Conservation (phyloP, 1,139 yeast species). For the Saccharomyces hybrid region DNA sequence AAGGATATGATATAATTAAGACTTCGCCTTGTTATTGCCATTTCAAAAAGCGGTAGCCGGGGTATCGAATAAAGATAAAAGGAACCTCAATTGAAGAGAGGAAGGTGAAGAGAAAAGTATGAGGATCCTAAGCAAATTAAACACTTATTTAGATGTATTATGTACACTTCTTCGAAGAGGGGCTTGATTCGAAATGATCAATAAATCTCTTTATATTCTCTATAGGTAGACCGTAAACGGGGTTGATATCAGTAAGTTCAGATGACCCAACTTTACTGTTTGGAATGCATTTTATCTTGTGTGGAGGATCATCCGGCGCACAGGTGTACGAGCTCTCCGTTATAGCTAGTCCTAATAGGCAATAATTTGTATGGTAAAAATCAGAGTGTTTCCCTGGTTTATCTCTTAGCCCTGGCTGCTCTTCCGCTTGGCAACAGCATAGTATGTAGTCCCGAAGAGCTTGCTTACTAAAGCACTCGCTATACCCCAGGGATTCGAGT, state of each 20-base stretch:
- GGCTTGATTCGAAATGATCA: slow-evolving; percentile 19
- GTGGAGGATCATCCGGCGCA: slow-evolving; percentile 25
- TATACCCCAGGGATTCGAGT: slow-evolving; percentile 32
- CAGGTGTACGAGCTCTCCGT: slow-evolving; percentile 42
- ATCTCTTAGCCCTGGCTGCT: slow-evolving; percentile 71
- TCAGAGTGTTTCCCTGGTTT: slow-evolving; percentile 82
- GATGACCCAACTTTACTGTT: slow-evolving; percentile 10
- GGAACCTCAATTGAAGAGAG: background rate
- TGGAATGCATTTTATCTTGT: slow-evolving; percentile 10
- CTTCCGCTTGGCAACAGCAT: slow-evolving; percentile 61
- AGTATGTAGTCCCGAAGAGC: slow-evolving; percentile 61
- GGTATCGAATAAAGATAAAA: background rate
- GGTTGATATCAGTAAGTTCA: slow-evolving; percentile 41
- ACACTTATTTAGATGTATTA: background rate
- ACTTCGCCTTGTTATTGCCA: background rate
- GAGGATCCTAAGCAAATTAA: background rate
- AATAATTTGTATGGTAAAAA: slow-evolving; percentile 86
- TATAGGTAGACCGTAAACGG: slow-evolving; percentile 57
- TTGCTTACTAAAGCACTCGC: slow-evolving; percentile 42
- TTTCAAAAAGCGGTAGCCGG: background rate
- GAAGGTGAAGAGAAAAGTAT: too few species aligned
- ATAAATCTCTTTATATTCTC: slow-evolving; percentile 11
- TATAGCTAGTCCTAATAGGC: slow-evolving; percentile 66
- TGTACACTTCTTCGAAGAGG: too few species aligned
- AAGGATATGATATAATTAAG: background rate